These are phyloP conservation scores for Neurospora sp. DNA, from an alignment of 495 filamentous ascomycete genomes.

Conservation along the genomic window DNA sequence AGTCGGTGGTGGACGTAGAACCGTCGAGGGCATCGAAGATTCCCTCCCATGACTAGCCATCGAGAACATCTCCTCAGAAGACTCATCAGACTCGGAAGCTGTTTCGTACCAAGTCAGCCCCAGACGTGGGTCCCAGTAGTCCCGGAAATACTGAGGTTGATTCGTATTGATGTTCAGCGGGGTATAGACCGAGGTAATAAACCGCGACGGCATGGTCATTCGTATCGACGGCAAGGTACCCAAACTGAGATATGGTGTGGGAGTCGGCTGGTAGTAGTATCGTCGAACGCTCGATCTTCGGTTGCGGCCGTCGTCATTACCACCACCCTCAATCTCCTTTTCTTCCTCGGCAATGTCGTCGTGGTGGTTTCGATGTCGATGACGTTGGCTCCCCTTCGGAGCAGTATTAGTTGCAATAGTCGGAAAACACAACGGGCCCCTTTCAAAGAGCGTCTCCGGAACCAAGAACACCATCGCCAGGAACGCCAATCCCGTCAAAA, in stretches of 20 bases:
- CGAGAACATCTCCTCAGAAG: background rate
- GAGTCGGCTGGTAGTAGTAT: background rate
- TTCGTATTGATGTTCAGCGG: background rate
- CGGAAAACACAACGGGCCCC: slow-evolving; percentile 8
- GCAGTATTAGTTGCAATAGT: background rate
- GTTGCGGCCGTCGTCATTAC: background rate
- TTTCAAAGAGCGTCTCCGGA: slow-evolving; percentile 46
- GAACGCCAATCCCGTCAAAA: slow-evolving; percentile 18
- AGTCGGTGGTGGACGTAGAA: background rate
- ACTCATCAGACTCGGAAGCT: slow-evolving; percentile 1
- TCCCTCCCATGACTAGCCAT: background rate
- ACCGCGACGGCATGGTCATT: slow-evolving; percentile 17
- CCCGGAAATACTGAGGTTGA: background rate
- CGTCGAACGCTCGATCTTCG: slow-evolving; percentile 6
- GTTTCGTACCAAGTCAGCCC: slow-evolving; percentile 11
- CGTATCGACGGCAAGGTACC: slow-evolving; percentile 15
- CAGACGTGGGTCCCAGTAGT: background rate
- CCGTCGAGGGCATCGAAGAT: background rate
- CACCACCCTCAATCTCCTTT: background rate
- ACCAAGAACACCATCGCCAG: slow-evolving; percentile 35
- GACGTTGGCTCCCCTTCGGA: background rate
- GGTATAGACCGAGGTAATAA: slow-evolving; percentile 3
- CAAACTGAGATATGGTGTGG: slow-evolving; percentile 14
- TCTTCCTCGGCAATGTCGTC: background rate
- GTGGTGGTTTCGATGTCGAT: background rate